These are phyloP conservation scores for Senecio squalidus DNA, from an alignment of 140 eudicot genomes.

Conservation along the genomic window DNA sequence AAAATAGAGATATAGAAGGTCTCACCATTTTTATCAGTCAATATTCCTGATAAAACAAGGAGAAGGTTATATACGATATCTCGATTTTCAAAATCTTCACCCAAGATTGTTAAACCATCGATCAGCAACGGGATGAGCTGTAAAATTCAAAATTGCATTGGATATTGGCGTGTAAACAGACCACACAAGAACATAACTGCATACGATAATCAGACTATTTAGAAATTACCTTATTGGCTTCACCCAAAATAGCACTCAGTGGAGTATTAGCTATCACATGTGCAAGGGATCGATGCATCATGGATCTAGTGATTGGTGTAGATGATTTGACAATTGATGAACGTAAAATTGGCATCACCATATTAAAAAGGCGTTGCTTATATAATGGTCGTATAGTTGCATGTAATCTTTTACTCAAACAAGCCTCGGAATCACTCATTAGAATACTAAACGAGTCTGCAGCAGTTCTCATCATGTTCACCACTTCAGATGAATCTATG, in stretches of 20 bases:
- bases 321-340: constrained; percentile 46
- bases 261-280: constrained; percentile 73
- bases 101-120: constrained; percentile 52
- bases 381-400: constrained; percentile 70
- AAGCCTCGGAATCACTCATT: constrained; percentile 75
- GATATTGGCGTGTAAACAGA: background rate
- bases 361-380: constrained; percentile 82
- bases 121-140: constrained; percentile 75
- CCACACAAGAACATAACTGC: background rate
- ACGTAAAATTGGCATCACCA: constrained; percentile 54
- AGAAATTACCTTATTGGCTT: constrained; percentile 60
- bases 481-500: constrained; percentile 20
- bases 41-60: constrained; percentile 76
- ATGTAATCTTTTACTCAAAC: constrained; percentile 70
- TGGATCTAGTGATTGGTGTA: constrained; percentile 47
- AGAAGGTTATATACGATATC: constrained; percentile 64
- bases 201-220: background rate
- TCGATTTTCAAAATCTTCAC: constrained; percentile 57
- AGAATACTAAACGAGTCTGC: constrained; percentile 80
- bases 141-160: constrained; percentile 12
- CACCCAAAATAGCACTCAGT: constrained; percentile 57
- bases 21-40: constrained; percentile 77
- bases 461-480: constrained; percentile 43
- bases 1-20: background rate
- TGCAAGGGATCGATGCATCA: constrained; percentile 76